Evolutionary conservation across 208 protist species (phyloP).

Genomic region (Crithidia expoeki): DNA sequence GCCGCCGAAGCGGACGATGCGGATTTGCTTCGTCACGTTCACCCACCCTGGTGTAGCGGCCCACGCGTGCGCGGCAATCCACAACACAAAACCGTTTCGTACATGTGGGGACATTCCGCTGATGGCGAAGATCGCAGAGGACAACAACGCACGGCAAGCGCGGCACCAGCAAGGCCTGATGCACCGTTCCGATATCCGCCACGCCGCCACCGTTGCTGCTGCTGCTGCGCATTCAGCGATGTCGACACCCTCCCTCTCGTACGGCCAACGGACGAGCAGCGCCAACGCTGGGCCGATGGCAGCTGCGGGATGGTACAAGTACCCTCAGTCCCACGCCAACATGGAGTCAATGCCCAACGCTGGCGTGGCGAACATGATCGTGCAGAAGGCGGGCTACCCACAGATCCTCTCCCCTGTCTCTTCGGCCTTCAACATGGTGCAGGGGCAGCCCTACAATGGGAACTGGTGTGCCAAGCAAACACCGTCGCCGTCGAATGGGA

Average conservation of each 20-base stretch:
- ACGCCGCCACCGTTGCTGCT: neutral
- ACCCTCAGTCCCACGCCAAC: neutral
- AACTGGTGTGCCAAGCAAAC: neutral
- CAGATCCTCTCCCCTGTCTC: neutral
- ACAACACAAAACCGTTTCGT: conserved; percentile 54
- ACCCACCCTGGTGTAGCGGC: conserved; percentile 42
- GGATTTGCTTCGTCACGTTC: conserved; percentile 77
- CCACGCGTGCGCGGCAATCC: conserved; percentile 40
- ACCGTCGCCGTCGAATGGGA: neutral
- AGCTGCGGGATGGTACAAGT: neutral
- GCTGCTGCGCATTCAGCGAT: neutral
- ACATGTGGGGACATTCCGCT: conserved; percentile 39
- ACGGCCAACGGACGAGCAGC: neutral
- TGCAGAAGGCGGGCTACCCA: conserved; percentile 1
- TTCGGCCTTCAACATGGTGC: neutral
- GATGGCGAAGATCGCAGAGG: conserved; percentile 63
- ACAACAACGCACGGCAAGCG: conserved; percentile 37
- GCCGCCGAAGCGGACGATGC: conserved; percentile 26
- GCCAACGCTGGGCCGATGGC: neutral
- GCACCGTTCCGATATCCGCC: neutral
- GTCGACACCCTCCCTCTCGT: neutral
- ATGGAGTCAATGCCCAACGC: neutral
- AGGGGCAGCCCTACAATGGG: neutral
- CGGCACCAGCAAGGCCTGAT: conserved; percentile 26
- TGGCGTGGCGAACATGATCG: neutral